Evolutionary conservation across 352 stramenopile genomes (phyloP), one percentile per base, ranked within the genome.

Genomic region (Phytophthora hibernalis): DNA sequence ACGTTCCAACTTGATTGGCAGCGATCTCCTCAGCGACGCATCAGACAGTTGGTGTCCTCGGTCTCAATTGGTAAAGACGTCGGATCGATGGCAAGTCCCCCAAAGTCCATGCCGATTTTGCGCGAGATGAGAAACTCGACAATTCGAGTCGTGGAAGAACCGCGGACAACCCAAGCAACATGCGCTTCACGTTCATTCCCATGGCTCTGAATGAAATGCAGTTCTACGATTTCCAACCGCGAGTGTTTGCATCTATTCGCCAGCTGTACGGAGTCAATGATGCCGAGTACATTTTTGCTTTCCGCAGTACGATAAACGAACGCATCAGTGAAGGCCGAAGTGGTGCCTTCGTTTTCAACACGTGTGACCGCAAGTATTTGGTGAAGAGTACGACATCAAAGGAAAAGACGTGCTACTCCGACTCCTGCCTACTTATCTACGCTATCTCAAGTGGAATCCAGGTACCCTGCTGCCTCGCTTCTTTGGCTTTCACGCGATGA

Each of bases 271-370:
- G 79, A 10, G 77, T 96, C 16, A 75, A 92, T 38, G 87, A 95
- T 66, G n/a, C 68, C 10, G 86, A 92, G 65, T 96, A 96, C 59
- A 79, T 91, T 20, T 77, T 83, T 37, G 83, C 84, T 24, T 95
- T 97, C 53, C 79, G 86, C 12, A 62, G 74, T 21, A 97, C 91
- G 9, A 89, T 89, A 26, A 97, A 97, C 64, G 92, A 97, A 55
- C 89, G 90, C 5, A 89, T 98, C 47, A 93, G 84, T 44, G 92
- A 97, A 80, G 92, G 92, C 3, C 75, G 88, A 48, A 95, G 82
- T 48, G 92, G 89, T 10, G 92, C 85, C 12, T 98, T 98, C 48
- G 83, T 98, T 20, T 98, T 97, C 56, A 93, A 91, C 50, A 95
- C 90, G 35, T 91, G 78, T 62, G 89, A 97, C 55, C 82, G 85